A percentile compares a stretch with the other conserved stretches of the same genome.
Conservation (phyloP, 345 rosid species). For the Bruguiera gymnorhiza region DNA sequence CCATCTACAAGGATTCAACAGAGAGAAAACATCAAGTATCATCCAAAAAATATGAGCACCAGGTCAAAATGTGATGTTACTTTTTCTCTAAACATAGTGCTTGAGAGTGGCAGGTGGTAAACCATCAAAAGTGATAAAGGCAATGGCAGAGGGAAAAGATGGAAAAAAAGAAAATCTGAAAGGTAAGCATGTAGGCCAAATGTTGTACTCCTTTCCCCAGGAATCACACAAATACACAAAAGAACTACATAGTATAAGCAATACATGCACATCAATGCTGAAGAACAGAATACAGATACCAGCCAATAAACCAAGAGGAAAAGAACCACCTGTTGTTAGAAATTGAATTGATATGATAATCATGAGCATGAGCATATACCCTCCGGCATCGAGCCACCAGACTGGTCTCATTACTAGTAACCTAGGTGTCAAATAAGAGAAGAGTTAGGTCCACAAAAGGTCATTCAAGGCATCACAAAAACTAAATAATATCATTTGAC, state of each 20-base stretch:
- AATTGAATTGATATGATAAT: conserved; percentile 41
- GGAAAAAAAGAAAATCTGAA: not conserved
- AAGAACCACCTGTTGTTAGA: conserved; percentile 56
- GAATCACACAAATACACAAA: not conserved
- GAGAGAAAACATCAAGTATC: too few relatives aligned
- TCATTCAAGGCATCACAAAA: not conserved
- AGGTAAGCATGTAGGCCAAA: not conserved
- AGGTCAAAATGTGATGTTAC: too few relatives aligned
- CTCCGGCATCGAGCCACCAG: conserved; percentile 84
- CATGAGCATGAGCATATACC: conserved; percentile 82
- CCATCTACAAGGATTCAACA: too few relatives aligned
- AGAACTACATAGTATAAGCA: not conserved
- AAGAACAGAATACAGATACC: not conserved
- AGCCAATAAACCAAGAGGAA: not conserved
- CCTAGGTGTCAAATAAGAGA: conserved; percentile 36
- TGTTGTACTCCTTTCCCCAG: not conserved
- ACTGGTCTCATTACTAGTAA: conserved; percentile 73
- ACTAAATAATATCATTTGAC: not conserved
- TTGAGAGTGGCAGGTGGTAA: not conserved
- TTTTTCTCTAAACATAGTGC: too few relatives aligned
- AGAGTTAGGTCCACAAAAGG: conserved; percentile 6
- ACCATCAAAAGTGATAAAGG: not conserved
- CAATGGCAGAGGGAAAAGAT: too few relatives aligned
- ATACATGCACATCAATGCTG: not conserved
- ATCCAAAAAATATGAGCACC: too few relatives aligned